Percentiles rank a stretch among this genome's conserved stretches.
These are phyloP conservation scores for fission yeast (Schizosaccharomyces pombe) DNA, from an alignment of 805 yeast species.

Conservation along the genomic window DNA sequence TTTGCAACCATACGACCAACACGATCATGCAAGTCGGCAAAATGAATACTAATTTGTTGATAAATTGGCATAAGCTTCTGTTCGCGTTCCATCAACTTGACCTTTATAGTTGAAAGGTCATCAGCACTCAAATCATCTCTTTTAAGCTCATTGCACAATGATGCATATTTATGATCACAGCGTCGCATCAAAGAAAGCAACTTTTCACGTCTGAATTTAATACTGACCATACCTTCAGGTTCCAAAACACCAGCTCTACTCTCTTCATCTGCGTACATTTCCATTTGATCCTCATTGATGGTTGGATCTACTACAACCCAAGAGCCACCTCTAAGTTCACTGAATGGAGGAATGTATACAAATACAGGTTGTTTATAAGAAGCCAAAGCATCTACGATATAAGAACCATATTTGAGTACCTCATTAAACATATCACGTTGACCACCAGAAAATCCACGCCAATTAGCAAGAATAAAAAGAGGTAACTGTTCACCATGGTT, in stretches of 20 bases:
- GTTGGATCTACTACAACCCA: constrained; percentile 99
- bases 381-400: constrained; percentile 88
- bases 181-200: constrained; percentile 76
- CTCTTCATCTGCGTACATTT: constrained; percentile 92
- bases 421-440: constrained; percentile 99
- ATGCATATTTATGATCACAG: constrained; percentile 54
- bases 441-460: constrained; percentile 99
- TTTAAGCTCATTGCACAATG: constrained; percentile 36
- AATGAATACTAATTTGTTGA: constrained; percentile 78
- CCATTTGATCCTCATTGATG: constrained; percentile 92
- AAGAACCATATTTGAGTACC: constrained; percentile 89
- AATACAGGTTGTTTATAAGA: constrained; percentile 91
- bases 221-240: constrained; percentile 98
- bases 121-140: constrained; percentile 28
- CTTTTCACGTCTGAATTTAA: constrained; percentile 87
- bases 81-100: constrained; percentile 57
- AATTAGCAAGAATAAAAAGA: constrained; percentile 88
- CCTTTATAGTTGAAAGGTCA: constrained; percentile 39
- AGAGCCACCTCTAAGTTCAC: constrained; percentile 98
- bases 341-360: constrained; percentile 92
- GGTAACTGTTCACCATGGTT: constrained; percentile 96
- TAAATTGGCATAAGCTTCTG: constrained; percentile 61
- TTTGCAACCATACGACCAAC: constrained; percentile 93
- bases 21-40: constrained; percentile 94
- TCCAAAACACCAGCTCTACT: constrained; percentile 95